Percentiles rank a stretch among this genome's conserved stretches.
These are phyloP conservation scores for Entomortierella lignicola DNA, from an alignment of 192 early-diverging fungal genomes.

Conservation along the genomic window DNA sequence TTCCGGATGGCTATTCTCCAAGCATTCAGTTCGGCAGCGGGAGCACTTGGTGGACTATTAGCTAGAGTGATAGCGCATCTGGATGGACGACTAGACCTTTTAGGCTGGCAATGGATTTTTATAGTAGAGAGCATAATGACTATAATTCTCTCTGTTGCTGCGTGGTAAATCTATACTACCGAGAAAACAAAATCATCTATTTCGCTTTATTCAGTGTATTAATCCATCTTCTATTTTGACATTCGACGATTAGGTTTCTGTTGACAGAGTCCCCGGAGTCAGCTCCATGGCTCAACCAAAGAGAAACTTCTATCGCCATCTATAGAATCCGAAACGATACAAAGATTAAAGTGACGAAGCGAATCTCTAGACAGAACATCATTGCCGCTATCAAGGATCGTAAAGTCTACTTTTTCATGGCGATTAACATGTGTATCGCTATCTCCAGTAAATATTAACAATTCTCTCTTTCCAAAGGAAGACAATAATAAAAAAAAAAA, in stretches of 20 bases:
- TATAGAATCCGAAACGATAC: conserved; percentile 47
- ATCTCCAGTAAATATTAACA: neutral
- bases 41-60: conserved; percentile 69
- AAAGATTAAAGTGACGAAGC: conserved; percentile 35
- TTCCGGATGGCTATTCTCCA: conserved; percentile 64
- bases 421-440: conserved; percentile 15
- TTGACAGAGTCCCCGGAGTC: conserved; percentile 39
- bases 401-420: conserved; percentile 45
- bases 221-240: neutral
- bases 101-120: conserved; percentile 65
- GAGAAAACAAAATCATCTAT: neutral
- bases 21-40: conserved; percentile 57
- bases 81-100: conserved; percentile 55
- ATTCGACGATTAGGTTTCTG: conserved; percentile 7
- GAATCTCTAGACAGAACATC: conserved; percentile 20
- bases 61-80: conserved; percentile 67
- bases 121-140: conserved; percentile 31
- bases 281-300: conserved; percentile 33
- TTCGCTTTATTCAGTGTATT: neutral
- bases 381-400: conserved; percentile 30
- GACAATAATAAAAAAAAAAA: no score
- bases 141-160: conserved; percentile 8
- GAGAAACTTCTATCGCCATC: conserved; percentile 41
- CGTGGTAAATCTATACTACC: neutral
- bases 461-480: no score